Evolutionary conservation across 176 grass and related monocot species (phyloP).

Genomic region (Aegilops umbellulata): DNA sequence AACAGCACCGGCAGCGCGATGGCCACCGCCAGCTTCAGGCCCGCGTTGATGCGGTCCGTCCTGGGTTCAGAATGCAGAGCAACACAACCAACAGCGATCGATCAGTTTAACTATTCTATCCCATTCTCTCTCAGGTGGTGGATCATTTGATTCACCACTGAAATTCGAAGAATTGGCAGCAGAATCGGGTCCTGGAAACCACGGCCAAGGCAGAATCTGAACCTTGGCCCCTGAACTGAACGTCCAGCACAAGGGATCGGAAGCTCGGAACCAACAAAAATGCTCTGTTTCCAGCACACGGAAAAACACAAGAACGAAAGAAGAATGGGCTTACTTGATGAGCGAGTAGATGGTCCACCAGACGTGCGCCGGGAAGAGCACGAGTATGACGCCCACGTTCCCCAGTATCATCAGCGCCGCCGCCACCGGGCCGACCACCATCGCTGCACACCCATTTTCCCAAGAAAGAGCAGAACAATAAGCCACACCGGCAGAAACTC

Average conservation of each 20-base stretch:
- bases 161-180: background rate
- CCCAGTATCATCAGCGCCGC: constrained; percentile 70
- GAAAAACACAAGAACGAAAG: background rate
- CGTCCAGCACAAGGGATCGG: background rate
- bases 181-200: background rate
- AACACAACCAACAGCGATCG: no score
- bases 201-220: background rate
- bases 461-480: background rate
- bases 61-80: constrained; percentile 46
- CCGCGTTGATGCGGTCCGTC: constrained; percentile 67
- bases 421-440: constrained; percentile 77
- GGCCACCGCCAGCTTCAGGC: constrained; percentile 61
- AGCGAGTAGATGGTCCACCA: constrained; percentile 87
- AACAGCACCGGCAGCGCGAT: constrained; percentile 69
- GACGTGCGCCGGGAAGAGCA: constrained; percentile 79
- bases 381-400: constrained; percentile 78
- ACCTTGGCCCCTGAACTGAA: background rate
- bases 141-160: background rate
- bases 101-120: no score
- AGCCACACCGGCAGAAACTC: background rate
- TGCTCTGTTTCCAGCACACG: background rate
- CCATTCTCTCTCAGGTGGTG: background rate
- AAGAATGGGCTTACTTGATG: constrained; percentile 47
- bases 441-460: constrained; percentile 46
- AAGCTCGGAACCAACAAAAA: background rate